Base-by-base conservation (phyloP, 257 asterid genomes). In the Paulownia fortunei region DNA sequence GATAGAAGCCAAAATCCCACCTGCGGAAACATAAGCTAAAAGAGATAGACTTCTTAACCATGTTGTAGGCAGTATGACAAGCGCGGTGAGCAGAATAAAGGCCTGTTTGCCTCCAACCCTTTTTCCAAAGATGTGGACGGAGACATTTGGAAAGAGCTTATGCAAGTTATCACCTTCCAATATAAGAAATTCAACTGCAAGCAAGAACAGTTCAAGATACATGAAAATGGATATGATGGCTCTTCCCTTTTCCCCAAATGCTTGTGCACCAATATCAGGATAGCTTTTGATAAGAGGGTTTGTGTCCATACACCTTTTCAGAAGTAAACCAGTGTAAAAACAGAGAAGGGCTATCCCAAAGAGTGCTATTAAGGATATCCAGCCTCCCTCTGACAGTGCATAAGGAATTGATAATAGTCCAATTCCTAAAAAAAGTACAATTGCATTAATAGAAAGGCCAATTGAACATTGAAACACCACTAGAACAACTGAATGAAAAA, bases 131-230 rank as follows among this genome's bases (percentile, higher is more conserved):
- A 86, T 1, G 13, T 61, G 78, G 19, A 88, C 1, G 6, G 15
- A 5, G 3, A 74, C 60, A 15, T 78, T 19, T 1, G 93, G 94
- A 39, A 83, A 89, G 0, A 89, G 73, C 7, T 87, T 89, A n/a
- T 88, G 88, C 67, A 89, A 44, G 36, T 82, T 86, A 68, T 88
- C 90, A 0, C 94, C 92, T 86, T 88, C 89, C 56, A 88, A 21
- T 30, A 88, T 89, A 4, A 88, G 88, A 72, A 88, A 84, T 47
- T 88, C 90, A 3, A 88, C 82, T 0, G 89, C 89, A 15, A 88
- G 79, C 34, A 90, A 72, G 71, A 85, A 90, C 0, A 88, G 77
- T 11, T 88, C 96, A 51, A 90, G 82, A 16, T 84, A 85, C 82
- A 87, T 39, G 54, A 88, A 82, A 5, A 72, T 58, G 0, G 92